Evolutionary conservation across 257 asterid species (phyloP), one percentile per base, ranked within the genome.

Genomic region (Fraxinus pennsylvanica): DNA sequence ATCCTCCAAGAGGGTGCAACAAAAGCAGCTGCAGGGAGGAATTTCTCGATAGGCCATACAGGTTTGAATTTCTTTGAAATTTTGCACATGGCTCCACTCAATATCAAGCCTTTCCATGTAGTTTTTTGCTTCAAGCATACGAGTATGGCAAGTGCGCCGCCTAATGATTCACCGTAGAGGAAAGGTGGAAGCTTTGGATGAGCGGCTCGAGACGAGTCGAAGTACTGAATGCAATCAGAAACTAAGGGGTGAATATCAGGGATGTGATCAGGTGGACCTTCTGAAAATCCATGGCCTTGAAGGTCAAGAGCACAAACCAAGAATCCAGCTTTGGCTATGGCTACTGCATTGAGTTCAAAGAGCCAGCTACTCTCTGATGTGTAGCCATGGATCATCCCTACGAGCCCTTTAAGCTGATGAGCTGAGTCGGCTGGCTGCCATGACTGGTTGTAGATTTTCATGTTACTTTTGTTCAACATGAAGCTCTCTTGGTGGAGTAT

Each of bases 361-460:
- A 91, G 85, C 97, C 98, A 92, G 68, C 97, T 82, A 68, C 97
- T 92, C 76, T 94, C 96, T 0, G 88, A 83, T 74, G 88, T 90
- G 90, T 90, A 94, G 71, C 98, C 97, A 52, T 94, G 98, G 74
- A 94, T 81, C 97, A 94, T 92, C 81, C 84, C 93, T 0, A 94
- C 85, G 19, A 92, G 39, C n/a, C 91, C 98, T 76, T 80, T 81
- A 1, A 68, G 82, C 19, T 39, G 65, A 32, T 15, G 8, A 47
- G 27, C 12, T 0, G 87, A 19, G 15, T 77, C 80, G 17, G 73
- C 72, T 0, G 91, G 93, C 81, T 88, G 91, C 97, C 97, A 92
- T 3, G 96, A 78, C 72, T 91, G 98, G 36, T 94, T 92, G 86
- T 78, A 91, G 41, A 91, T 86, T 69, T 74, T 87, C 88, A 87